Base-by-base conservation (phyloP, 2,329 filamentous ascomycete species). In the Hymenoscyphus albidus region DNA sequence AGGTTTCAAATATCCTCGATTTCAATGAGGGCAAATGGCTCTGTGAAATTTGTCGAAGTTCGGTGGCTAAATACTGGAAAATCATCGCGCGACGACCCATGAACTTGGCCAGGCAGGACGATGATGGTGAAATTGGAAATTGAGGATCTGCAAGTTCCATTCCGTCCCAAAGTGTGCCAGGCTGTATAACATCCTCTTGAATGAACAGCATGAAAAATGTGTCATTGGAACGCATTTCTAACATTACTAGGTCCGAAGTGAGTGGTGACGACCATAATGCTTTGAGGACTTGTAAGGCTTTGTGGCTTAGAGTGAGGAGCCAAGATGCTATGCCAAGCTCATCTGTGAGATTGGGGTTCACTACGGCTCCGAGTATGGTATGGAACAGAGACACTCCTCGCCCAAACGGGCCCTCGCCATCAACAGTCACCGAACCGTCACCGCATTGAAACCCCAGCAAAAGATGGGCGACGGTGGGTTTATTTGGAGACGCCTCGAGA, bases 381-480 rank as follows among this genome's bases (percentile, higher is more conserved):
- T 99, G 94, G 74, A 99, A 93, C 14, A 99, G 80, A 0, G 95
- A 94, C 22, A 83, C 84, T 14, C 87, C 85, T 16, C 85, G 81
- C 13, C 88, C 85, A 76, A 97, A 96, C 2, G 90, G 78, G 58
- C 92, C 85, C 35, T 87, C 84, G 1, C 86, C 79, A 60, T 89
- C 83, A 39, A 95, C 80, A 31, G 86, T 86, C 2, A 98, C 80
- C 10, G 84, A 83, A 67, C 87, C 88, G 42, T 89, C 85, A 55
- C 87, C 85, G 72, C 92, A 96, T 63, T 85, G 85, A 76, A 99
- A 97, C 0, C 95, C 95, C 5, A 99, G 85, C 1, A 99, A 81
- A 57, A 96, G 82, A 76, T 99, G 96, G 0, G 94, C 95, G 70
- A 99, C 88, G 1, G 90, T 96, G 4, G 95, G 93, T 70, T 88